These are phyloP conservation scores for Chalaropsis ovoidea DNA, from an alignment of 2,329 filamentous ascomycete genomes.

Conservation along the genomic window DNA sequence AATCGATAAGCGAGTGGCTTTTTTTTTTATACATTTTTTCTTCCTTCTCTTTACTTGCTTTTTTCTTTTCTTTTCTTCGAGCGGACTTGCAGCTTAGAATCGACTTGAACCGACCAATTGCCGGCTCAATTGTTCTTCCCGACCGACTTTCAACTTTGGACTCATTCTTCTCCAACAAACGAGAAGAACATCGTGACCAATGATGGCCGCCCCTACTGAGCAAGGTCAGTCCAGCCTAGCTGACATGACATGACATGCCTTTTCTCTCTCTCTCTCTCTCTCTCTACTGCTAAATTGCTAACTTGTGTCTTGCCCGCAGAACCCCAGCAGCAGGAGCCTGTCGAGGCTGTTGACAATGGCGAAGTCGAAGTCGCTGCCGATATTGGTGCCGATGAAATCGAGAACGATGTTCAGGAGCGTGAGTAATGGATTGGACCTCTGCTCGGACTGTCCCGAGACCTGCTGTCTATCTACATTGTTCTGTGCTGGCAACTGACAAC, in stretches of 20 bases:
- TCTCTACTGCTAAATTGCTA: slow-evolving; percentile 9
- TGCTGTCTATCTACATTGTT: background rate
- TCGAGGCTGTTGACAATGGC: slow-evolving; percentile 15
- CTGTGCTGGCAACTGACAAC: background rate
- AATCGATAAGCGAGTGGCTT: slow-evolving; percentile 23
- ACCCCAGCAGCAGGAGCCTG: slow-evolving; percentile 19
- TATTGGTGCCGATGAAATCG: slow-evolving; percentile 12
- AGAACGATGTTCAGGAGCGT: slow-evolving; percentile 19
- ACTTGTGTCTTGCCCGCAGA: slow-evolving; percentile 7
- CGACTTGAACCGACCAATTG: slow-evolving; percentile 12
- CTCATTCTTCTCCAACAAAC: background rate
- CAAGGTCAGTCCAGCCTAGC: slow-evolving; percentile 10
- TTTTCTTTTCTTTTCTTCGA: slow-evolving; percentile 13
- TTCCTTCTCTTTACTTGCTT: slow-evolving; percentile 14
- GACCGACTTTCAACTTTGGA: slow-evolving; percentile 14
- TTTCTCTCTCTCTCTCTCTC: too few relatives aligned
- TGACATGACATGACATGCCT: background rate
- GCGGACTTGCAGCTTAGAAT: background rate
- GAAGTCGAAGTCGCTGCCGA: slow-evolving; percentile 10
- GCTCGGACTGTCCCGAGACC: background rate
- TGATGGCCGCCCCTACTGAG: slow-evolving; percentile 21
- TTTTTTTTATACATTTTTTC: slow-evolving; percentile 13
- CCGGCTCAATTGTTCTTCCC: background rate
- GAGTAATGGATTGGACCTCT: background rate
- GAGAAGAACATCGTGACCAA: slow-evolving; percentile 15